These are phyloP conservation scores for Pyrenula aspistea DNA, from an alignment of 495 filamentous ascomycete genomes.

Conservation along the genomic window DNA sequence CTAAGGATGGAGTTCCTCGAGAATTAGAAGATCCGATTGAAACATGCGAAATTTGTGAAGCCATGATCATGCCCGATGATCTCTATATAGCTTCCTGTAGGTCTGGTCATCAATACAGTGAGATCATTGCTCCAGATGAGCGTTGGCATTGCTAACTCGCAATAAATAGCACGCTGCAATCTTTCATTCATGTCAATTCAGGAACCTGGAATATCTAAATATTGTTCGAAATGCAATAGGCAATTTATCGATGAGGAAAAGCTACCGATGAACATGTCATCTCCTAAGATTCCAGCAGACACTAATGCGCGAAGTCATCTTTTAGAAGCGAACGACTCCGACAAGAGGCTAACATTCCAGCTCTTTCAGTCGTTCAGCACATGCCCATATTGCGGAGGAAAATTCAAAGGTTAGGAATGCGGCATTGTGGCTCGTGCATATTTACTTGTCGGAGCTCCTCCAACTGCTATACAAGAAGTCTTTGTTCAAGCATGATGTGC, in stretches of 20 bases:
- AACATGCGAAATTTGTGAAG: conserved; percentile 34
- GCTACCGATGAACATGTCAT: conserved; percentile 1
- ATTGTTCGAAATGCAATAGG: conserved; percentile 34
- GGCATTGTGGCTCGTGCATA: not conserved
- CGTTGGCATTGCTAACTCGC: not conserved
- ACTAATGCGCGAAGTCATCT: no score
- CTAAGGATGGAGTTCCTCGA: conserved; percentile 11
- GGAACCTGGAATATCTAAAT: conserved; percentile 40
- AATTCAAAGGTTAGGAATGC: conserved; percentile 18
- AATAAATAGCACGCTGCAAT: conserved; percentile 34
- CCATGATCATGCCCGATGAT: conserved; percentile 20
- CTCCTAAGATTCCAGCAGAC: conserved; percentile 3
- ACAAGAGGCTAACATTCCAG: conserved; percentile 11
- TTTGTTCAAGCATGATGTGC: not conserved
- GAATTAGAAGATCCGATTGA: conserved; percentile 24
- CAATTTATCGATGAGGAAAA: conserved; percentile 37
- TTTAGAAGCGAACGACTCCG: no score
- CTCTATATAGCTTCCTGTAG: conserved; percentile 24
- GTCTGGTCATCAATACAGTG: conserved; percentile 38
- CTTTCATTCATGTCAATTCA: conserved; percentile 43
- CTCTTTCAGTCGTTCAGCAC: conserved; percentile 37
- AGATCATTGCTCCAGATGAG: conserved; percentile 2
- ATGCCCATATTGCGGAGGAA: conserved; percentile 42
- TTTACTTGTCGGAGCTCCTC: not conserved
- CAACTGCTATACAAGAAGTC: not conserved